Percentiles rank a stretch among this genome's conserved stretches.
phyloP scores from a whole-genome alignment of 2,329 filamentous ascomycete species.

The Alternaria tenuissima region DNA sequence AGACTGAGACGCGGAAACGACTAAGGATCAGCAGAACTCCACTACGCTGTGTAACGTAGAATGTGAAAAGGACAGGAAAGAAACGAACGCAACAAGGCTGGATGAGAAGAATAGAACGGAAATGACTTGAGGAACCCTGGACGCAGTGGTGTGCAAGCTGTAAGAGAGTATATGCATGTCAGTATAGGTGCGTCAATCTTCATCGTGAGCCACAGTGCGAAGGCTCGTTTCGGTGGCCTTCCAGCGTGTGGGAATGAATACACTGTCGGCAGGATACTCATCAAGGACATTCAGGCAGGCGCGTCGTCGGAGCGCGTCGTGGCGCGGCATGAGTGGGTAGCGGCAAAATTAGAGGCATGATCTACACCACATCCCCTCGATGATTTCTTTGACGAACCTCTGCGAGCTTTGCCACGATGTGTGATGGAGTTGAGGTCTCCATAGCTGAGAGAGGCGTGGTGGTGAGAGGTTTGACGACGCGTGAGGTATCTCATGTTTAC shows the following conservation, averaged over 20 bases:
- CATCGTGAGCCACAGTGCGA: background rate
- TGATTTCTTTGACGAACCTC: background rate
- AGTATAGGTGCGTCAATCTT: background rate
- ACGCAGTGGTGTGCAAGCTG: background rate
- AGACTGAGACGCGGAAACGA: background rate
- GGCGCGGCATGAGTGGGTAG: background rate
- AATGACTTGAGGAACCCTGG: background rate
- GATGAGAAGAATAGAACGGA: background rate
- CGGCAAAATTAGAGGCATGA: background rate
- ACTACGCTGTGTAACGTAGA: background rate
- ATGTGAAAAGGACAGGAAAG: background rate
- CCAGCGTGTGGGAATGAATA: background rate
- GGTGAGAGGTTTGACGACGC: constrained; percentile 1
- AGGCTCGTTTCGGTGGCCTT: background rate
- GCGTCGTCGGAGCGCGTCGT: background rate
- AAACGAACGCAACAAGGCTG: background rate
- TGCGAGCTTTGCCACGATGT: background rate
- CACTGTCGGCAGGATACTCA: background rate
- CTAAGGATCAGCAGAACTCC: background rate
- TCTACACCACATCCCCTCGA: background rate
- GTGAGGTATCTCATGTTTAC: background rate
- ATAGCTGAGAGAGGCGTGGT: background rate
- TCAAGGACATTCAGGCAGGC: background rate
- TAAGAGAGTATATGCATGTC: background rate
- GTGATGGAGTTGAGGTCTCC: background rate